These are phyloP conservation scores for Russula dissimulans DNA, from an alignment of 768 basidiomycete genomes.

Conservation along the genomic window DNA sequence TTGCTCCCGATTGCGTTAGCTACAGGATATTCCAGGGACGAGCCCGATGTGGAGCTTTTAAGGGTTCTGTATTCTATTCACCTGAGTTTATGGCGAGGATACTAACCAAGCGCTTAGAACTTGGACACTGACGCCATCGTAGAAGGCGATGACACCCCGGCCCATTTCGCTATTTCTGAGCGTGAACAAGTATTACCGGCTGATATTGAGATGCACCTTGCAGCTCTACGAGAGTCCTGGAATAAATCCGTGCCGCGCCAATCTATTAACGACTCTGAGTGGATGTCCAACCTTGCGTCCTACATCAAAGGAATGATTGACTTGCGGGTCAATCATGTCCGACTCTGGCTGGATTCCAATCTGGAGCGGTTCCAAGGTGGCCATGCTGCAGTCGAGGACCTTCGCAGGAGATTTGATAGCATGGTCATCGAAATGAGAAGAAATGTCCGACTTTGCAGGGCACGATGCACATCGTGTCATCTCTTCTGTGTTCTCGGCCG, in stretches of 20 bases:
- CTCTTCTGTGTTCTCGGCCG: conserved; percentile 39
- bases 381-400: conserved; percentile 36
- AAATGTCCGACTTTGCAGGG: conserved; percentile 40
- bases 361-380: conserved; percentile 36
- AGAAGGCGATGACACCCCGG: conserved; percentile 29
- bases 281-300: conserved; percentile 31
- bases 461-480: conserved; percentile 40
- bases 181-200: conserved; percentile 16
- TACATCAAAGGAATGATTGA: conserved; percentile 35
- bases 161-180: conserved; percentile 30
- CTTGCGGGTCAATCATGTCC: conserved; percentile 38
- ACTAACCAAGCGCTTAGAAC: conserved; percentile 30
- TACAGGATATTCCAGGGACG: conserved; percentile 38
- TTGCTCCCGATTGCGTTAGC: conserved; percentile 41
- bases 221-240: conserved; percentile 26
- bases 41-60: conserved; percentile 39
- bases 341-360: conserved; percentile 44
- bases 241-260: conserved; percentile 26
- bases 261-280: conserved; percentile 32
- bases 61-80: conserved; percentile 31
- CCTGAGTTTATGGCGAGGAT: accelerated
- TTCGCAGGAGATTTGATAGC: conserved; percentile 37
- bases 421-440: conserved; percentile 37
- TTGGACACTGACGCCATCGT: conserved; percentile 41
- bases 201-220: conserved; percentile 24